These are phyloP conservation scores for Stropharia rugosoannulata DNA, from an alignment of 768 basidiomycete species.

Conservation along the genomic window DNA sequence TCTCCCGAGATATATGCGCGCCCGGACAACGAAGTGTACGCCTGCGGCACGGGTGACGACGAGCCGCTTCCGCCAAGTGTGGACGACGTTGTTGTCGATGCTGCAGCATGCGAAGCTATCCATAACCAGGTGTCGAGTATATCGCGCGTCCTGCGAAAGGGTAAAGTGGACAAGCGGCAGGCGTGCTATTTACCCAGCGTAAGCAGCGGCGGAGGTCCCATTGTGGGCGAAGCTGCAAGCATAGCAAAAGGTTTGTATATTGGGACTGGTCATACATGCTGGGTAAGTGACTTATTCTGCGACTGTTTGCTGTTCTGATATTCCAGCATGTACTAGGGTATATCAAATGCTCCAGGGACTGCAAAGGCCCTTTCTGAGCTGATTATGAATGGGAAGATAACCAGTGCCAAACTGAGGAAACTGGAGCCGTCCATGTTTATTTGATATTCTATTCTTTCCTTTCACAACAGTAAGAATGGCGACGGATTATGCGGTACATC, in stretches of 20 bases:
- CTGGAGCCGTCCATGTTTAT: slow-evolving; percentile 28
- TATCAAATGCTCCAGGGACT: slow-evolving; percentile 84
- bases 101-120: slow-evolving; percentile 53
- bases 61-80: slow-evolving; percentile 66
- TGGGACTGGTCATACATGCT: slow-evolving; percentile 79
- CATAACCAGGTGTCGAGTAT: slow-evolving; percentile 58
- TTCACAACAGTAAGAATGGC: too few species aligned
- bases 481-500: too few species aligned
- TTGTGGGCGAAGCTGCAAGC: slow-evolving; percentile 60
- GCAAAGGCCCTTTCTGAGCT: slow-evolving; percentile 72
- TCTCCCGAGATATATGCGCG: slow-evolving; percentile 75
- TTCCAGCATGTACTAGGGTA: slow-evolving; percentile 44
- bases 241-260: slow-evolving; percentile 66
- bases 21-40: slow-evolving; percentile 68
- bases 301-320: slow-evolving; percentile 3
- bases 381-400: slow-evolving; percentile 64
- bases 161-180: slow-evolving; percentile 47
- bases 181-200: slow-evolving; percentile 82
- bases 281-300: slow-evolving; percentile 44
- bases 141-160: slow-evolving; percentile 54
- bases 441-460: too few species aligned
- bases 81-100: slow-evolving; percentile 67
- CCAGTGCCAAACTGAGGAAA: slow-evolving; percentile 51
- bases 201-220: slow-evolving; percentile 58
- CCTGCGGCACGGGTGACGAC: slow-evolving; percentile 80